These are phyloP conservation scores for Claviceps monticola DNA, from an alignment of 2,329 filamentous ascomycete genomes.

Conservation along the genomic window DNA sequence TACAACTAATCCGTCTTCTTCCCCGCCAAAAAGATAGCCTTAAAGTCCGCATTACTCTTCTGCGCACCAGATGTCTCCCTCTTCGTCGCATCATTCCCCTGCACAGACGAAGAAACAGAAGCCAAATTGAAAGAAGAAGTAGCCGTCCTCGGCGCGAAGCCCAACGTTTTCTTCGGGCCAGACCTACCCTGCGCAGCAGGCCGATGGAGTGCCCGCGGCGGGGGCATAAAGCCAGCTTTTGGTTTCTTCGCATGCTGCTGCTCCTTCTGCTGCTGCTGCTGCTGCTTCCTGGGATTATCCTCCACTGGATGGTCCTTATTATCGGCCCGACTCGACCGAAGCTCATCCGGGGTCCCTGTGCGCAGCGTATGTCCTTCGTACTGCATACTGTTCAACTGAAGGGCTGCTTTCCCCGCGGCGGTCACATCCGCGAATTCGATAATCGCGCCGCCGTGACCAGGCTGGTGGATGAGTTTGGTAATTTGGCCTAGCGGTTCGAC, in stretches of 20 bases:
- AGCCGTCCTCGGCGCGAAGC: slow-evolving; percentile 22
- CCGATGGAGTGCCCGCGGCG: slow-evolving; percentile 28
- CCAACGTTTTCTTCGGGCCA: slow-evolving; percentile 29
- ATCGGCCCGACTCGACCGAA: slow-evolving; percentile 37
- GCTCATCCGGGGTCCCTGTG: slow-evolving; percentile 39
- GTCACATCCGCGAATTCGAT: slow-evolving; percentile 64
- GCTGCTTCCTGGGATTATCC: not conserved
- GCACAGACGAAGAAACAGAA: slow-evolving; percentile 4
- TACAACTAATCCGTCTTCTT: slow-evolving; percentile 5
- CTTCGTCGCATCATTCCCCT: slow-evolving; percentile 8
- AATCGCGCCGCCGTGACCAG: slow-evolving; percentile 71
- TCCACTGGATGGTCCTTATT: slow-evolving; percentile 14
- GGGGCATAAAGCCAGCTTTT: slow-evolving; percentile 25
- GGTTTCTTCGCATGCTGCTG: slow-evolving; percentile 4
- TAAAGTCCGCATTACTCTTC: slow-evolving; percentile 46
- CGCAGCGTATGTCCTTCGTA: slow-evolving; percentile 40
- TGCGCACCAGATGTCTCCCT: slow-evolving; percentile 11
- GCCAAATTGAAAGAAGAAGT: not conserved
- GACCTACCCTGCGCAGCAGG: slow-evolving; percentile 25
- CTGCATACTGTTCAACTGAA: slow-evolving; percentile 41
- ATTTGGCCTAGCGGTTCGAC: slow-evolving; percentile 58
- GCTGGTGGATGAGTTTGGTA: slow-evolving; percentile 63
- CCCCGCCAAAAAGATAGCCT: slow-evolving; percentile 31
- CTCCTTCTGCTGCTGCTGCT: not conserved
- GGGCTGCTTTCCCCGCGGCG: slow-evolving; percentile 57